Evolutionary conservation across 305 asterid species (phyloP).

Genomic region (Stenogyne calaminthoides): DNA sequence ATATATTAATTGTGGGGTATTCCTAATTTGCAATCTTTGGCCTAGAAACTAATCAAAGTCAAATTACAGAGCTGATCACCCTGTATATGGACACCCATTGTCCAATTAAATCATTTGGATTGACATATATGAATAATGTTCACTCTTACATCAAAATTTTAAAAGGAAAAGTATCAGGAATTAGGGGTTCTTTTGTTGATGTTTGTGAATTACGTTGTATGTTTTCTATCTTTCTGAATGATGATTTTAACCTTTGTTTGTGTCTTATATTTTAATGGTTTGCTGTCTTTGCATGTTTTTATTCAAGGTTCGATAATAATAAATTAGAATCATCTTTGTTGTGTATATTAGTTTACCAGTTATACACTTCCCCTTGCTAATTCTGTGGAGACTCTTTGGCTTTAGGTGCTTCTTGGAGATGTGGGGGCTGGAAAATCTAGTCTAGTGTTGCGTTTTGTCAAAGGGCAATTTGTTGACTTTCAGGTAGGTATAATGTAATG

Average conservation of each 20-base stretch:
- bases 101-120: background rate
- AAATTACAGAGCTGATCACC: background rate
- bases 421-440: constrained; percentile 91
- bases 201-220: background rate
- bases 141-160: background rate
- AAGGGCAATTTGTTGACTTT: constrained; percentile 82
- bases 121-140: background rate
- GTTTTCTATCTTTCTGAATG: background rate
- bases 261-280: background rate
- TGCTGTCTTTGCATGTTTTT: background rate
- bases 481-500: constrained; percentile 50
- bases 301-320: background rate
- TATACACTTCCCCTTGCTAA: constrained; percentile 22
- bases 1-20: background rate
- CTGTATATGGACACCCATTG: background rate
- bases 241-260: background rate
- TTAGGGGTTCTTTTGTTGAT: constrained; percentile 16
- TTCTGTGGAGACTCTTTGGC: constrained; percentile 11
- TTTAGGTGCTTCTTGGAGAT: constrained; percentile 84
- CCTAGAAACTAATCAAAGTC: background rate
- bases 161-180: background rate
- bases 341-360: background rate
- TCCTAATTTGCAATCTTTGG: constrained; percentile 3
- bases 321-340: background rate
- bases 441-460: constrained; percentile 76